Evolutionary conservation across 352 stramenopile species (phyloP), one percentile per base, ranked within the genome.

Genomic region (Plasmopara viticola): DNA sequence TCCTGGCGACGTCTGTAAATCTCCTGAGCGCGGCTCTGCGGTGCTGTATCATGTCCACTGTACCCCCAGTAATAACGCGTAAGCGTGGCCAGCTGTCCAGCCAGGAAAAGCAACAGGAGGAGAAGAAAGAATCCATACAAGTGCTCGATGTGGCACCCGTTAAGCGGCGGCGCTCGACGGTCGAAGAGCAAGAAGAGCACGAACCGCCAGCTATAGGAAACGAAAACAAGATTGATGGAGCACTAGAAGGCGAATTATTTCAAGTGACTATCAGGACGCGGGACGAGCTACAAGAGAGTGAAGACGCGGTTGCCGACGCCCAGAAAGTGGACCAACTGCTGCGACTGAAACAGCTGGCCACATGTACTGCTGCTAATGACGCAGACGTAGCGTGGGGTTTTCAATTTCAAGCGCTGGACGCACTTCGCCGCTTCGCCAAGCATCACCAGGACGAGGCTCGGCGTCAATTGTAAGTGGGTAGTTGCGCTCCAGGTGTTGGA

Each of bases 241-340:
- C 73, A 7, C 78, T 75, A 0, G 60, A 89, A 28, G 72, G 66
- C 14, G 73, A 86, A 40, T 51, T 89, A 1, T 89, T 80, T 40
- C 39, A 78, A 4, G 78, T 87, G 43, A 79, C 60, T 1, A 67
- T 87, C 46, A 66, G 78, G 10, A 42, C 61, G 12, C 56, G 71
- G 0, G 61, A 70, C 6, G 75, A 89, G 37, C 58, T 89, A 28
- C 41, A 44, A 7, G 58, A 66, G n/a, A 76, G 71, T 13, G 29
- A 30, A 0, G 66, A 84, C 12, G 53, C 63, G 0, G 47, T 58
- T 7, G 45, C 48, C 0, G 75, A 89, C 15, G 30, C 55, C 15
- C 15, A 63, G 25, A 50, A 58, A 14, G 42, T 89, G 33, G 49
- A 74, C 15, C 40, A 60, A 12, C 18, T 89, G 42, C 46, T 80